Percentiles rank a stretch among this genome's conserved stretches.
Evolutionary conservation across 148 eudicot genomes (phyloP).

Genomic region (Silene conica): DNA sequence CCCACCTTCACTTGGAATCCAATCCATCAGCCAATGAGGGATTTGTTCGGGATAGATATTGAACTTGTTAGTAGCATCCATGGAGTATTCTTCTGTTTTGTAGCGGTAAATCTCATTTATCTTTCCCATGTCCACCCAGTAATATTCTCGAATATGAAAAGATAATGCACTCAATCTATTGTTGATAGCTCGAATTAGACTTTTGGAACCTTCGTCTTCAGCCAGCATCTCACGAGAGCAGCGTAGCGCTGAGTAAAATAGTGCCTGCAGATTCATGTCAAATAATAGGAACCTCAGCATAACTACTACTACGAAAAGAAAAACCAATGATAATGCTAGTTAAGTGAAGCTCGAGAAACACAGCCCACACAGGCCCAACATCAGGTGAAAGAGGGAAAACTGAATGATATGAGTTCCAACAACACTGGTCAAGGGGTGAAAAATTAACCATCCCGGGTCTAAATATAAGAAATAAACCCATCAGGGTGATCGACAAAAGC

Average conservation of each 20-base stretch:
- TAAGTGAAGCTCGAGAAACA: too few species aligned
- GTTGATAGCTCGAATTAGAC: constrained; percentile 61
- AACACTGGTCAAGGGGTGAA: too few species aligned
- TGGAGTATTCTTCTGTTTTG: constrained; percentile 91
- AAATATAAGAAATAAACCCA: too few species aligned
- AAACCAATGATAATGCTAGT: too few species aligned
- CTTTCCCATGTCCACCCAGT: constrained; percentile 91
- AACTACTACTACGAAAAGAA: not conserved
- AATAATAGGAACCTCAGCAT: not conserved
- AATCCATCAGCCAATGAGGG: constrained; percentile 89
- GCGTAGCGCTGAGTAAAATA: constrained; percentile 83
- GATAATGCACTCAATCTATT: constrained; percentile 90
- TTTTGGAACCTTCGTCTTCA: constrained; percentile 68
- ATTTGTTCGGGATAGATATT: constrained; percentile 96
- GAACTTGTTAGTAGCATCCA: constrained; percentile 85
- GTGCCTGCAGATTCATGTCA: constrained; percentile 39
- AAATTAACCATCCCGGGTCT: too few species aligned
- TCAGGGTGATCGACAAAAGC: not conserved
- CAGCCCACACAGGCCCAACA: too few species aligned
- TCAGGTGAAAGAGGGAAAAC: too few species aligned
- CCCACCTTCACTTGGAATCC: constrained; percentile 91
- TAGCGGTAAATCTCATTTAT: constrained; percentile 88
- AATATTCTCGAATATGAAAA: constrained; percentile 89
- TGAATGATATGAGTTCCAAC: too few species aligned
- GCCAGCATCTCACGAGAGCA: constrained; percentile 80